Evolutionary conservation across 768 basidiomycete species (phyloP).

Genomic region (Scleroderma citrinum): DNA sequence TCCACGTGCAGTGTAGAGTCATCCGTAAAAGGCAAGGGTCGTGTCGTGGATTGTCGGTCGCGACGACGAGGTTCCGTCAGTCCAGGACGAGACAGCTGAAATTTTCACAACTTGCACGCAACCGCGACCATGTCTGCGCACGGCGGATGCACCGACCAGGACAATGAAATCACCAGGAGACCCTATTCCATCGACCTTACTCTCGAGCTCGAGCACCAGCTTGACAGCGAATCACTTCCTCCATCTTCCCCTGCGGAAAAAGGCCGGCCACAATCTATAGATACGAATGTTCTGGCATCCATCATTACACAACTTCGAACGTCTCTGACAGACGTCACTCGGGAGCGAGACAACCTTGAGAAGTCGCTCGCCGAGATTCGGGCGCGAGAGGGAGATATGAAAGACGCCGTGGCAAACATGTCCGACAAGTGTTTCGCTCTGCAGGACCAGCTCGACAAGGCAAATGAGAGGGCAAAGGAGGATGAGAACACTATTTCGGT

Average conservation of each 20-base stretch:
- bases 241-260: slow-evolving; percentile 35
- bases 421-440: slow-evolving; percentile 57
- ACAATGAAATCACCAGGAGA: slow-evolving; percentile 20
- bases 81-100: neutral
- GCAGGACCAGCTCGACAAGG: slow-evolving; percentile 51
- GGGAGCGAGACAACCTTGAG: slow-evolving; percentile 66
- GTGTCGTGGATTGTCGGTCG: neutral
- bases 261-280: slow-evolving; percentile 49
- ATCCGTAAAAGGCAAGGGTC: neutral
- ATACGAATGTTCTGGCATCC: slow-evolving; percentile 70
- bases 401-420: slow-evolving; percentile 58
- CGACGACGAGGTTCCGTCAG: neutral
- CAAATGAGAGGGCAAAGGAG: slow-evolving; percentile 51
- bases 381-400: slow-evolving; percentile 51
- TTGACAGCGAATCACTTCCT: slow-evolving; percentile 57
- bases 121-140: slow-evolving; percentile 24
- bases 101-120: neutral
- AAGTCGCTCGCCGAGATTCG: slow-evolving; percentile 45
- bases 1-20: too few relatives aligned
- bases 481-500: slow-evolving; percentile 73
- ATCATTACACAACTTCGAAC: slow-evolving; percentile 69
- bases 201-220: slow-evolving; percentile 74
- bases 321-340: slow-evolving; percentile 56
- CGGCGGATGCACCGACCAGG: slow-evolving; percentile 15
- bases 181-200: slow-evolving; percentile 66